These are phyloP conservation scores for Exophiala calicioides DNA, from an alignment of 2,329 filamentous ascomycete species.

Conservation along the genomic window DNA sequence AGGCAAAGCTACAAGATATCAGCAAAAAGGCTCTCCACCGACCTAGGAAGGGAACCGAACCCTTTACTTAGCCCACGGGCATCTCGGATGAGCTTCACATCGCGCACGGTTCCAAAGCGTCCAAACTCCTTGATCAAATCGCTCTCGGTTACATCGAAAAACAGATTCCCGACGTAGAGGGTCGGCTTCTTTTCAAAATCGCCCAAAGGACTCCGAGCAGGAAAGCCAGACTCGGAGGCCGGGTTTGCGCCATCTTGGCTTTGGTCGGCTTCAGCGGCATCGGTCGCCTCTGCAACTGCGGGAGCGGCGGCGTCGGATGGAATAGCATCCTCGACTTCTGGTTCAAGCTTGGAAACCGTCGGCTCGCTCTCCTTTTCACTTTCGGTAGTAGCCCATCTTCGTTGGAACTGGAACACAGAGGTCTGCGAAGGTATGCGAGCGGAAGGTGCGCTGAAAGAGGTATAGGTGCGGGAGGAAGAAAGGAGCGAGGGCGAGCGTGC, in stretches of 20 bases:
- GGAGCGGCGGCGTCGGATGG: conserved; percentile 32
- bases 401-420: conserved; percentile 42
- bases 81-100: conserved; percentile 61
- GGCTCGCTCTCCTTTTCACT: conserved; percentile 33
- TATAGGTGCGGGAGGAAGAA: conserved; percentile 45
- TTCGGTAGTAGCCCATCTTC: conserved; percentile 52
- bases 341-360: conserved; percentile 29
- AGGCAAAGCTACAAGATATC: conserved; percentile 59
- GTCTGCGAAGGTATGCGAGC: conserved; percentile 43
- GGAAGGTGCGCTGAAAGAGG: conserved; percentile 39
- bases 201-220: too few relatives aligned
- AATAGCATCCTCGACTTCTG: conserved; percentile 30
- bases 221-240: too few relatives aligned
- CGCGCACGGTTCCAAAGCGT: conserved; percentile 58
- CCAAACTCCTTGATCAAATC: conserved; percentile 62
- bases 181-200: conserved; percentile 45
- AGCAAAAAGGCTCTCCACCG: conserved; percentile 2
- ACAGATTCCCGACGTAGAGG: conserved; percentile 69
- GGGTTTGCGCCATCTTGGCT: too few relatives aligned
- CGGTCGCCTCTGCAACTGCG: conserved; percentile 23
- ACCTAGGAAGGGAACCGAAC: conserved; percentile 44
- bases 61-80: conserved; percentile 67
- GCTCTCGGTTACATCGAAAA: conserved; percentile 65
- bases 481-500: conserved; percentile 48
- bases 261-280: conserved; percentile 31